These are phyloP conservation scores for Cyanodermella asteris DNA, from an alignment of 2,329 filamentous ascomycete genomes.

Conservation along the genomic window DNA sequence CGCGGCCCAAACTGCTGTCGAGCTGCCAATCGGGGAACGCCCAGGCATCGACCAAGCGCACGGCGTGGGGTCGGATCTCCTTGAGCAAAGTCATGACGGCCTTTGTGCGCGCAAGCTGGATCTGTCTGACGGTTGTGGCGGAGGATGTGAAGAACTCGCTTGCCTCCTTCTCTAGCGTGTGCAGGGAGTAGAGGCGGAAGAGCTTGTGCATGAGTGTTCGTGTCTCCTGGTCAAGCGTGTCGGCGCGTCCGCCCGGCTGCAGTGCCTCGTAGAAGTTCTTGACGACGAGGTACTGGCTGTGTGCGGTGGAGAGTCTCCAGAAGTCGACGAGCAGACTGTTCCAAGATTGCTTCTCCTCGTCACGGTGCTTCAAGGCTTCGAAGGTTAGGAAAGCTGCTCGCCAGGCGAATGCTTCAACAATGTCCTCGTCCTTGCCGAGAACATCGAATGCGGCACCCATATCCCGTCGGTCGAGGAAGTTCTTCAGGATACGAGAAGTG, in stretches of 20 bases:
- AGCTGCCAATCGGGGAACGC: constrained; percentile 60
- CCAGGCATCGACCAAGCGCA: constrained; percentile 52
- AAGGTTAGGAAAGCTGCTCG: constrained; percentile 53
- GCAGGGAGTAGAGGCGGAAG: constrained; percentile 42
- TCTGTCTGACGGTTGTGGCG: constrained; percentile 50
- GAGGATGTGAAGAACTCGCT: constrained; percentile 50
- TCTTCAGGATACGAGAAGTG: constrained; percentile 42
- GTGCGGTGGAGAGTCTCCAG: constrained; percentile 52
- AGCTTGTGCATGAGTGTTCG: constrained; percentile 39
- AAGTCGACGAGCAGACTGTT: constrained; percentile 60
- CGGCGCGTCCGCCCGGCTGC: constrained; percentile 28
- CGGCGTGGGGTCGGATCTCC: constrained; percentile 51
- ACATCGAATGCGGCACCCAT: constrained; percentile 55
- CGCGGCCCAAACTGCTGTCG: constrained; percentile 46
- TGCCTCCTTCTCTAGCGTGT: constrained; percentile 46
- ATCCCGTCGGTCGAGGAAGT: constrained; percentile 42
- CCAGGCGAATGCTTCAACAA: constrained; percentile 57
- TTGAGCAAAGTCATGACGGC: constrained; percentile 47
- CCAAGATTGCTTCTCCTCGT: constrained; percentile 55
- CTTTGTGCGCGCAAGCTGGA: constrained; percentile 44
- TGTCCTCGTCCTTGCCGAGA: constrained; percentile 44
- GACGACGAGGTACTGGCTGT: constrained; percentile 56
- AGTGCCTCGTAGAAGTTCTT: constrained; percentile 59
- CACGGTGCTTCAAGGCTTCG: constrained; percentile 51
- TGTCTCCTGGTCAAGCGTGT: constrained; percentile 35